Conservation (phyloP, 257 asterid genomes). For the Anisodus tanguticus region DNA sequence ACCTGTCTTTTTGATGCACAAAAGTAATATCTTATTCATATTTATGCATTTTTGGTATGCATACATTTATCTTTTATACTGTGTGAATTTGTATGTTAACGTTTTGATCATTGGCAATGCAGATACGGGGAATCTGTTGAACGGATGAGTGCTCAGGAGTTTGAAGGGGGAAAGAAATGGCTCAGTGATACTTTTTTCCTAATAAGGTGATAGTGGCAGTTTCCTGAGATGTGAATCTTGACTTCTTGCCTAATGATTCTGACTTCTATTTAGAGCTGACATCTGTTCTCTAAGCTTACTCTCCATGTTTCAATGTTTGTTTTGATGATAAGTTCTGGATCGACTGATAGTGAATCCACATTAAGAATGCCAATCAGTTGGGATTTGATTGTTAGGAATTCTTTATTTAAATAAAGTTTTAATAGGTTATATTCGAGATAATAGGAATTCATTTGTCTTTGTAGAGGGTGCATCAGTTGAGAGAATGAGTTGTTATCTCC, state of each 20-base stretch:
- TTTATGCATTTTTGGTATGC: not conserved
- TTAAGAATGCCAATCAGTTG: not conserved
- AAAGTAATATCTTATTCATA: not conserved
- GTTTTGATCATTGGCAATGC: conserved; percentile 19
- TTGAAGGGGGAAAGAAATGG: conserved; percentile 92
- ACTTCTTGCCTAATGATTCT: conserved; percentile 10
- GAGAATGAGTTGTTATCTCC: not conserved
- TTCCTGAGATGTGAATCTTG: conserved; percentile 12
- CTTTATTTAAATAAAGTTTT: not conserved
- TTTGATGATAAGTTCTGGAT: not conserved
- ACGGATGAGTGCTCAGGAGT: conserved; percentile 76
- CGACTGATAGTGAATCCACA: not conserved
- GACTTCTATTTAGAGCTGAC: conserved; percentile 13
- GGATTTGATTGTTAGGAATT: not conserved
- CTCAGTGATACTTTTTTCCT: conserved; percentile 80
- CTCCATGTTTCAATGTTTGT: not conserved
- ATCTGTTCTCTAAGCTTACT: not conserved
- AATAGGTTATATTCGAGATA: not conserved
- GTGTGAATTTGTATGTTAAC: not conserved
- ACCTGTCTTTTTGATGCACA: not conserved
- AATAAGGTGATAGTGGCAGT: conserved; percentile 58
- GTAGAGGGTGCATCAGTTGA: not conserved
- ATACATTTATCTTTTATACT: not conserved
- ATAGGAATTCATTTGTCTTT: not conserved
- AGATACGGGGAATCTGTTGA: conserved; percentile 74